Percentiles rank a stretch among this genome's conserved stretches.
These are phyloP conservation scores for Penicillium alfredii DNA, from an alignment of 495 filamentous ascomycete genomes.

Conservation along the genomic window DNA sequence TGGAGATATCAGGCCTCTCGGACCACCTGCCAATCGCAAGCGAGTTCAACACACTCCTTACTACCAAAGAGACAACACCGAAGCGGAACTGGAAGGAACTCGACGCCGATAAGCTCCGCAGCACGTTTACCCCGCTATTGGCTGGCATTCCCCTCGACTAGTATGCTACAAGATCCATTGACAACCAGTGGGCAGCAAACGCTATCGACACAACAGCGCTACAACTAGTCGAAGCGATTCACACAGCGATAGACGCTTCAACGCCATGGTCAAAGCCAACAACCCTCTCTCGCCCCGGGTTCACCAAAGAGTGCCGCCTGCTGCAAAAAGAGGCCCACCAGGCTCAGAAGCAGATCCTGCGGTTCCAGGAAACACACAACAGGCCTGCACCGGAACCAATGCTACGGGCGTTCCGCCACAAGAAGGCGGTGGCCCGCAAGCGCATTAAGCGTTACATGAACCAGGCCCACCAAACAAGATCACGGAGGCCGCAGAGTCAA, in stretches of 20 bases:
- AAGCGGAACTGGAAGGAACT: slow-evolving; percentile 12
- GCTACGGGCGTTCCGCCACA: too few relatives aligned
- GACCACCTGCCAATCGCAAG: slow-evolving; percentile 12
- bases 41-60: neutral
- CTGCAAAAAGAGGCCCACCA: too few relatives aligned
- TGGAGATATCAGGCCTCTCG: slow-evolving; percentile 1
- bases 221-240: neutral
- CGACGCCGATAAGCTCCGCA: slow-evolving; percentile 5
- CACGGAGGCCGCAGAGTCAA: too few relatives aligned
- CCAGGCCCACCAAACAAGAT: too few relatives aligned
- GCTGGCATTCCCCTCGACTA: too few relatives aligned
- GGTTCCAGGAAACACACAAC: too few relatives aligned
- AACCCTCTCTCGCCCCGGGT: slow-evolving; percentile 4
- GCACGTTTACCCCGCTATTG: too few relatives aligned
- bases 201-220: slow-evolving; percentile 1
- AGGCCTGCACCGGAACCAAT: too few relatives aligned
- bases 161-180: too few relatives aligned
- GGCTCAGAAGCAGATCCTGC: slow-evolving; percentile 4
- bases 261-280: slow-evolving; percentile 8
- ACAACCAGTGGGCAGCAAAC: too few relatives aligned
- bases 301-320: slow-evolving; percentile 9
- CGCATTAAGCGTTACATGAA: slow-evolving; percentile 6
- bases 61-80: too few relatives aligned
- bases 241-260: slow-evolving; percentile 1
- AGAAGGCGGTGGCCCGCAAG: too few relatives aligned